phyloP scores from a whole-genome alignment of 805 yeast species.

The Candida michaelii region DNA sequence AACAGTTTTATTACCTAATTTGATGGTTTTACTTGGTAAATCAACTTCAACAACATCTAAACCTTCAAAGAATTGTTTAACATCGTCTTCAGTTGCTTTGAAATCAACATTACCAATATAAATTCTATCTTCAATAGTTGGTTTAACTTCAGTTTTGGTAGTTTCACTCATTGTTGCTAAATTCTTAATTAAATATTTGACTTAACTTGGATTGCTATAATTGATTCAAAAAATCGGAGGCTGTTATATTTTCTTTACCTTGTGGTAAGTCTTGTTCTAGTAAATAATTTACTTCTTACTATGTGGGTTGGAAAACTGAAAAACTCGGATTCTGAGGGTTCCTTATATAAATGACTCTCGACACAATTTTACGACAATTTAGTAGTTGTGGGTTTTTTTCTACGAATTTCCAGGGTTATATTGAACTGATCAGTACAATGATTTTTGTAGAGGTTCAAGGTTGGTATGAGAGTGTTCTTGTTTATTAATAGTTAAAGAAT shows the following conservation, averaged over 20 bases:
- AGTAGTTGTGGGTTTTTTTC: not conserved
- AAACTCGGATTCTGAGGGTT: slow-evolving; percentile 7
- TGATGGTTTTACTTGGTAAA: slow-evolving; percentile 47
- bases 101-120: slow-evolving; percentile 45
- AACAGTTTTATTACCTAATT: slow-evolving; percentile 35
- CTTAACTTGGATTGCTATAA: not conserved
- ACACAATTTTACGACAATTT: slow-evolving; percentile 1
- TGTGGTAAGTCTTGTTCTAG: not conserved
- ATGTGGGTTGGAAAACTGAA: slow-evolving; percentile 2
- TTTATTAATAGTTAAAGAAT: too few relatives aligned
- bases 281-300: slow-evolving; percentile 2
- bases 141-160: slow-evolving; percentile 12
- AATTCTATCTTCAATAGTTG: slow-evolving; percentile 44
- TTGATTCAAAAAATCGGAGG: not conserved
- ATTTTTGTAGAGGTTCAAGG: too few relatives aligned
- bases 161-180: slow-evolving; percentile 3
- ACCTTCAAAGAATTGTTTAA: slow-evolving; percentile 50
- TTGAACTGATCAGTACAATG: too few relatives aligned
- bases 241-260: not conserved
- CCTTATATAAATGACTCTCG: slow-evolving; percentile 6
- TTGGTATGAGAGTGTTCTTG: too few relatives aligned
- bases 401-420: not conserved
- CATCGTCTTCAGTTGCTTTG: slow-evolving; percentile 41
- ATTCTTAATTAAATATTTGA: not conserved
- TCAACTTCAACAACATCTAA: slow-evolving; percentile 48